Conservation (phyloP, 2,329 filamentous ascomycete species). For the Fusarium sp. region DNA sequence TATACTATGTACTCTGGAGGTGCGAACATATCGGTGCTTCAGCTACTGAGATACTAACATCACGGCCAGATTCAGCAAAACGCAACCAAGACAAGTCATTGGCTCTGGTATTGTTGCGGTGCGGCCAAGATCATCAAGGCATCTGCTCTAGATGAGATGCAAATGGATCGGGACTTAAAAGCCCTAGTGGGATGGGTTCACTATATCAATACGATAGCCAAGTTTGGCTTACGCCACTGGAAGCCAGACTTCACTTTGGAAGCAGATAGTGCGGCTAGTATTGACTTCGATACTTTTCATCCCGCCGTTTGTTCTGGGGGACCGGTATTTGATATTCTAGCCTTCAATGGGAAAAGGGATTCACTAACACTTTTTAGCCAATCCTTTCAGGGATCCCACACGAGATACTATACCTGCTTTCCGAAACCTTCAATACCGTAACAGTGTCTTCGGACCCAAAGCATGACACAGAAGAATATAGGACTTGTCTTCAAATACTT, state of each 20-base stretch:
- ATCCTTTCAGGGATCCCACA: neutral
- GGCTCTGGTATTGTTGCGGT: constrained; percentile 39
- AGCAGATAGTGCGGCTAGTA: fast-evolving
- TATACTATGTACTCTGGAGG: constrained; percentile 32
- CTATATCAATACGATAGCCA: constrained; percentile 24
- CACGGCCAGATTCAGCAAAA: constrained; percentile 24
- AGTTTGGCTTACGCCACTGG: constrained; percentile 38
- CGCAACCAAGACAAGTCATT: constrained; percentile 29
- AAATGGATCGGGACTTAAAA: neutral
- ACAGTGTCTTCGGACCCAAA: neutral
- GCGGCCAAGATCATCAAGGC: constrained; percentile 25
- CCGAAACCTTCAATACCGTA: constrained; percentile 22
- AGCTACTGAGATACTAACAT: neutral
- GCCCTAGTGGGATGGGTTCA: constrained; percentile 35
- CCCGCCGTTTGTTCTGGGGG: constrained; percentile 18
- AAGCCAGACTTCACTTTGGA: constrained; percentile 1
- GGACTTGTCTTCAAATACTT: neutral
- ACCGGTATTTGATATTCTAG: neutral
- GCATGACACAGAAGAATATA: neutral
- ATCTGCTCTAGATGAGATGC: constrained; percentile 7
- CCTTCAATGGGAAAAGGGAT: neutral
- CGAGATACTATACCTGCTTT: constrained; percentile 25
- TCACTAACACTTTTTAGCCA: neutral
- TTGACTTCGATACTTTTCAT: neutral
- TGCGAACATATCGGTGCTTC: fast-evolving